These are phyloP conservation scores for Citropsis articulata DNA, from an alignment of 345 rosid genomes.

Conservation along the genomic window DNA sequence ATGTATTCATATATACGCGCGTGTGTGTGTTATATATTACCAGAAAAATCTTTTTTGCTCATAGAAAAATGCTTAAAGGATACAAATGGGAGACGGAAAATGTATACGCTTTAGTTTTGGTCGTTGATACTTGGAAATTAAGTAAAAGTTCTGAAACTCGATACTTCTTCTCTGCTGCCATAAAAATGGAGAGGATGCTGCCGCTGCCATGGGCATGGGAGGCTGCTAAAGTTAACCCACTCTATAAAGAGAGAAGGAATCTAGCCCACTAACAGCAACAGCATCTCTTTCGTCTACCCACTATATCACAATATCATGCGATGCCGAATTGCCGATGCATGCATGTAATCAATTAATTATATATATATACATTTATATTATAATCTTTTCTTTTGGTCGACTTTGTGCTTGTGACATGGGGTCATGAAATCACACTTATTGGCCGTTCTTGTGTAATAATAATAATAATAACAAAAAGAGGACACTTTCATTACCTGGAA, in stretches of 20 bases:
- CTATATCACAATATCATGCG: neutral
- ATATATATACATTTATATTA: neutral
- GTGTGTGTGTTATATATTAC: no score
- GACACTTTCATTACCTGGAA: neutral
- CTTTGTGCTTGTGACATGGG: neutral
- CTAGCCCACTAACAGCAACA: slow-evolving; percentile 1
- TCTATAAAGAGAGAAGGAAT: slow-evolving; percentile 10
- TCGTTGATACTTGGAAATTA: neutral
- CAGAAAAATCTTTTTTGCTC: no score
- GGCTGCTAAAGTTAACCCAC: slow-evolving; percentile 15
- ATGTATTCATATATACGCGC: no score
- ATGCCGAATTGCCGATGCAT: neutral
- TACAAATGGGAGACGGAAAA: no score
- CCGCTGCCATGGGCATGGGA: slow-evolving; percentile 7
- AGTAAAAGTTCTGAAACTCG: neutral
- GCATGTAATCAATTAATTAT: neutral
- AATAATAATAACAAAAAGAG: neutral
- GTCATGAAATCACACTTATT: neutral
- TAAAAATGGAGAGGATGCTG: slow-evolving; percentile 7
- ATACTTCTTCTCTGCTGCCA: neutral
- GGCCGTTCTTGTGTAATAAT: neutral
- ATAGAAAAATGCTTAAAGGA: no score
- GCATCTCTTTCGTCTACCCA: slow-evolving; percentile 7
- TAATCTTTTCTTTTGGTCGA: neutral
- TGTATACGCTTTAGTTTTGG: neutral